Evolutionary conservation across 805 yeast species (phyloP), one percentile per base, ranked within the genome.

Genomic region (Ascoidea asiatica): DNA sequence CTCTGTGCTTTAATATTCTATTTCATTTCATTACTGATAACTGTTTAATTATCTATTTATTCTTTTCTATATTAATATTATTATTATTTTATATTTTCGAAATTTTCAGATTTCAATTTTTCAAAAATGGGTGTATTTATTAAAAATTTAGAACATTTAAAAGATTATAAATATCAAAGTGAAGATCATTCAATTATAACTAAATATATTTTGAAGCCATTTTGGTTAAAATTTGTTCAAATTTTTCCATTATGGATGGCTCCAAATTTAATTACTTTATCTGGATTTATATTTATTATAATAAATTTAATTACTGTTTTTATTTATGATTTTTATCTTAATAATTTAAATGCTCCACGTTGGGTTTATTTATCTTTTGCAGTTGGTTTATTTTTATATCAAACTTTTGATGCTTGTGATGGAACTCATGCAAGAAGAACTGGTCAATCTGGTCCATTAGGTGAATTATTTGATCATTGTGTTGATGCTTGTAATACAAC

Each of bases 361-460:
- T 85, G 94, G 95, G 72, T 80, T 17, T 85, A 82, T 58, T 72
- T 74, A 52, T 65, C 79, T 40, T 84, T 85, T 58, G 96, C 94
- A 0, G 56, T 83, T 49, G 90, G 95, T 5, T 64, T 89, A 52
- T 88, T 89, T 57, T 66, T 88, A 72, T 89, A 89, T 61, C 97
- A 89, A 60, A 89, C 97, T 0, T 87, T 89, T 60, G 97, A 89
- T 61, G 95, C 95, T 0, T 84, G 95, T 61, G 97, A 89, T 61
- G 97, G 97, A 4, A 74, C 83, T 50, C 97, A 89, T 60, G 97
- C 97, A 20, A 77, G 97, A 57, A 76, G 90, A 56, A 89, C 96
- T 1, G 95, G 94, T n/a, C 94, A 87, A 61, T 75, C 86, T 49
- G 92, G 96, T 2, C 97, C 97, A 1, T 65, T 89, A 54, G 97